phyloP scores from a whole-genome alignment of 1,284 basidiomycete genomes.

The Fomitiporia mediterranea region DNA sequence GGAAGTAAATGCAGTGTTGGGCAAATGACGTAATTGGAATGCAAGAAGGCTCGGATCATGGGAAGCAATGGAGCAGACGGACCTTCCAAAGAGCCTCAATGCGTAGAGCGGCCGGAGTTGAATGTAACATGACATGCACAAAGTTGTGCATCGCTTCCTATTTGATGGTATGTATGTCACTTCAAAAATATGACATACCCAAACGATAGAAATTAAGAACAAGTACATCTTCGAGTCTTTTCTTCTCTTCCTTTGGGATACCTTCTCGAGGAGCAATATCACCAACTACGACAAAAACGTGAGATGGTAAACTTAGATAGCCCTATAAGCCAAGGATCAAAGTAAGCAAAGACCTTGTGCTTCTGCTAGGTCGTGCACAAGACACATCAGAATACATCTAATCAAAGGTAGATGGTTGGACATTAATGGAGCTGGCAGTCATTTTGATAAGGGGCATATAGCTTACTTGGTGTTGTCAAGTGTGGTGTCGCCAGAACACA shows the following conservation, averaged over 20 bases:
- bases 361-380: slow-evolving; percentile 96
- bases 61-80: slow-evolving; percentile 22
- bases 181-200: background rate
- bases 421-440: background rate
- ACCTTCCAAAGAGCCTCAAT: slow-evolving; percentile 83
- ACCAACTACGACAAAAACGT: slow-evolving; percentile 60
- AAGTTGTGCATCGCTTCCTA: slow-evolving; percentile 92
- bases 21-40: background rate
- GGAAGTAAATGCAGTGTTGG: slow-evolving; percentile 16
- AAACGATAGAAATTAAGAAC: background rate
- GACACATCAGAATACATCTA: slow-evolving; percentile 84
- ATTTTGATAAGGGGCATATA: background rate
- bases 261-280: slow-evolving; percentile 92
- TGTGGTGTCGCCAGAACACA: slow-evolving; percentile 68
- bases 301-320: too few relatives aligned
- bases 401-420: slow-evolving; percentile 12
- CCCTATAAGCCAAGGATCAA: background rate
- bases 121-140: slow-evolving; percentile 84
- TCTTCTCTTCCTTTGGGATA: slow-evolving; percentile 80
- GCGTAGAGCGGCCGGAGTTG: slow-evolving; percentile 70
- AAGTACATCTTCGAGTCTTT: slow-evolving; percentile 60
- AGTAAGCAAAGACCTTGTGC: slow-evolving; percentile 60
- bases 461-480: slow-evolving; percentile 76
- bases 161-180: background rate
- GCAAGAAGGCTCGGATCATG: background rate